These are phyloP conservation scores for Amanita pallidorosea DNA, from an alignment of 768 basidiomycete genomes.

Conservation along the genomic window DNA sequence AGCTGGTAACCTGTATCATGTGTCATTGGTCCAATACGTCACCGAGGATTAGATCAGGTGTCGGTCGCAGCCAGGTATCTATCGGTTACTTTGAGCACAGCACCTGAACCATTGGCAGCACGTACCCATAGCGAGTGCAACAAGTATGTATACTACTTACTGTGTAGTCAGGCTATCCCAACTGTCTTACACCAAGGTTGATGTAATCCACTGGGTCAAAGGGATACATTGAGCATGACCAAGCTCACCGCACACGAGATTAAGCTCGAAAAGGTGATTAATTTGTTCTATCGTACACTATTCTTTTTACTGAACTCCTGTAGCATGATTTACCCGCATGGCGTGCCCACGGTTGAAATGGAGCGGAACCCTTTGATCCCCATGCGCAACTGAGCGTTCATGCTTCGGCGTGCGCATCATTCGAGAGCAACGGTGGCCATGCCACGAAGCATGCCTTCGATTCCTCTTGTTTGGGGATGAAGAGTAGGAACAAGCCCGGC, in stretches of 20 bases:
- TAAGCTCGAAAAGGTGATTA: slow-evolving; percentile 70
- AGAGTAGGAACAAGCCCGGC: slow-evolving; percentile 37
- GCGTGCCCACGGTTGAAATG: slow-evolving; percentile 67
- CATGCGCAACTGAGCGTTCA: slow-evolving; percentile 63
- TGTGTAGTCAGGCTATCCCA: too few relatives aligned
- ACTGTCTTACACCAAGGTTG: too few relatives aligned
- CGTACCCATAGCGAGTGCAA: too few relatives aligned
- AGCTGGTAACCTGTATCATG: too few relatives aligned
- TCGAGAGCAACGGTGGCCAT: slow-evolving; percentile 65
- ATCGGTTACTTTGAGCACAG: too few relatives aligned
- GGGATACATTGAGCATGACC: too few relatives aligned
- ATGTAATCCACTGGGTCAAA: too few relatives aligned
- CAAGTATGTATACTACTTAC: too few relatives aligned
- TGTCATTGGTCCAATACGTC: too few relatives aligned
- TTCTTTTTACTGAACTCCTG: slow-evolving; percentile 4
- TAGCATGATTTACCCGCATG: slow-evolving; percentile 30
- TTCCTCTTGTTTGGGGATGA: slow-evolving; percentile 70
- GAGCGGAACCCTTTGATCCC: slow-evolving; percentile 79
- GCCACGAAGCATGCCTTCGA: slow-evolving; percentile 72
- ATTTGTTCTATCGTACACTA: background rate
- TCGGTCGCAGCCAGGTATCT: too few relatives aligned
- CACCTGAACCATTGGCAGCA: too few relatives aligned
- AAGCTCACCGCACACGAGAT: slow-evolving; percentile 59
- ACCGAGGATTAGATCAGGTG: too few relatives aligned
- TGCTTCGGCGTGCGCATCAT: slow-evolving; percentile 72